A percentile compares a stretch with the other conserved stretches of the same genome.
Evolutionary conservation across 2,329 filamentous ascomycete genomes (phyloP).

Genomic region (Microsporum ferrugineum): DNA sequence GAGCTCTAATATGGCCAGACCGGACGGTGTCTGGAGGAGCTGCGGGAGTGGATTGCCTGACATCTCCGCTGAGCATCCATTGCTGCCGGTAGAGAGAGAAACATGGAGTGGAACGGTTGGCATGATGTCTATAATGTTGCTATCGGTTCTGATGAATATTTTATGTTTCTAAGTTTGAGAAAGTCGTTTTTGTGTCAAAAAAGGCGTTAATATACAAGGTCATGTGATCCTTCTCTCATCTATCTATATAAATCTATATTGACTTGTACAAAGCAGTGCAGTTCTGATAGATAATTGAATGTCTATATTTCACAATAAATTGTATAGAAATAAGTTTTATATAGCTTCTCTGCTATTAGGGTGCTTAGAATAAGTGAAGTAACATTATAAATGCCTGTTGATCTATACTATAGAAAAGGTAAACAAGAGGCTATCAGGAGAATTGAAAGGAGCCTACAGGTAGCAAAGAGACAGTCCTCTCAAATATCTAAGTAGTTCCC

Average conservation of each 20-base stretch:
- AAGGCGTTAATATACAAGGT: background rate
- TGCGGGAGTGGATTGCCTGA: slow-evolving; percentile 54
- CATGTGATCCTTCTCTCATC: background rate
- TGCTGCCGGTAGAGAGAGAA: slow-evolving; percentile 11
- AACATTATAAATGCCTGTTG: too few species aligned
- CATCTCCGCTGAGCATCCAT: background rate
- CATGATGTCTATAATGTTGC: slow-evolving; percentile 20
- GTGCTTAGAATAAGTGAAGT: too few species aligned
- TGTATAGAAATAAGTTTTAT: background rate
- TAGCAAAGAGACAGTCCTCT: background rate
- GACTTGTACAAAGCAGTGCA: background rate
- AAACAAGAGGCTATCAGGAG: background rate
- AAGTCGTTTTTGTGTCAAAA: background rate
- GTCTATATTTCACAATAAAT: background rate
- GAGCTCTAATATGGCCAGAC: slow-evolving; percentile 80
- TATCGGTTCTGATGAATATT: background rate
- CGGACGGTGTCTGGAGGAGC: slow-evolving; percentile 79
- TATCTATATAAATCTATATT: background rate
- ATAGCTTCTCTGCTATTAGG: too few species aligned
- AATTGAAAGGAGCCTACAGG: background rate
- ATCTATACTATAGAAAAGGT: background rate
- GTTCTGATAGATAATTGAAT: background rate
- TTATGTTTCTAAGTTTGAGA: background rate
- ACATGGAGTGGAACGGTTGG: slow-evolving; percentile 33
- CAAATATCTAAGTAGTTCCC: background rate